Percentiles rank a stretch among this genome's conserved stretches.
These are phyloP conservation scores for Aquilaria malaccensis DNA, from an alignment of 345 rosid species.

Conservation along the genomic window DNA sequence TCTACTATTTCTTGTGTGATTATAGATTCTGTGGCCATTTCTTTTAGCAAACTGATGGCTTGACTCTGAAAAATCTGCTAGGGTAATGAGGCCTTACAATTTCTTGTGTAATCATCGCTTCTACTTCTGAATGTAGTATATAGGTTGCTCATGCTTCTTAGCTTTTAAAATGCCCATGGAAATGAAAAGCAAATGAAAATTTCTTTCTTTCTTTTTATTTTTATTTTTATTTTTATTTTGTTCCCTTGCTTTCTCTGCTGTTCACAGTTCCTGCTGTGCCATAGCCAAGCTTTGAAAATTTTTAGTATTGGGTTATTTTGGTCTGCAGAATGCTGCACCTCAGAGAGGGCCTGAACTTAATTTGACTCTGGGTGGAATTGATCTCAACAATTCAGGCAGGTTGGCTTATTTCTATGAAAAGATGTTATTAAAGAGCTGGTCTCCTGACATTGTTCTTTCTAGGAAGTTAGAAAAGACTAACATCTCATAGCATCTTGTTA, in stretches of 20 bases:
- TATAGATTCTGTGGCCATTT: background rate
- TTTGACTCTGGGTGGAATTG: slow-evolving; percentile 83
- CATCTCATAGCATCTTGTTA: slow-evolving; percentile 17
- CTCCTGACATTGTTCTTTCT: slow-evolving; percentile 4
- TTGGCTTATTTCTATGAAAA: slow-evolving; percentile 43
- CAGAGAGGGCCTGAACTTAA: slow-evolving; percentile 72
- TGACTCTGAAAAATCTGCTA: too few species aligned
- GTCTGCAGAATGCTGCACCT: slow-evolving; percentile 49
- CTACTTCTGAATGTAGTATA: too few species aligned
- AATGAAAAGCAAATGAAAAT: background rate
- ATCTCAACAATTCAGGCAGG: slow-evolving; percentile 99
- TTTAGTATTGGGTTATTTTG: slow-evolving; percentile 10
- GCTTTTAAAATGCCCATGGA: too few species aligned
- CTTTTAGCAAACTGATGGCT: too few species aligned
- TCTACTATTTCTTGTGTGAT: background rate
- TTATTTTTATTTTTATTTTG: background rate
- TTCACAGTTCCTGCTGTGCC: background rate
- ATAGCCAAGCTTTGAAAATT: background rate
- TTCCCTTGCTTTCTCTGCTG: too few species aligned
- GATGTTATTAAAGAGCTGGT: slow-evolving; percentile 5
- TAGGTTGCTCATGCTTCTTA: too few species aligned
- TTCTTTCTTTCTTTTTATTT: background rate
- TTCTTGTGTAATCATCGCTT: too few species aligned
- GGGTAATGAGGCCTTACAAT: too few species aligned
- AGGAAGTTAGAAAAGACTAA: slow-evolving; percentile 11